Conservation (phyloP, 352 stramenopile species). For the Pythium scleroteichum region DNA sequence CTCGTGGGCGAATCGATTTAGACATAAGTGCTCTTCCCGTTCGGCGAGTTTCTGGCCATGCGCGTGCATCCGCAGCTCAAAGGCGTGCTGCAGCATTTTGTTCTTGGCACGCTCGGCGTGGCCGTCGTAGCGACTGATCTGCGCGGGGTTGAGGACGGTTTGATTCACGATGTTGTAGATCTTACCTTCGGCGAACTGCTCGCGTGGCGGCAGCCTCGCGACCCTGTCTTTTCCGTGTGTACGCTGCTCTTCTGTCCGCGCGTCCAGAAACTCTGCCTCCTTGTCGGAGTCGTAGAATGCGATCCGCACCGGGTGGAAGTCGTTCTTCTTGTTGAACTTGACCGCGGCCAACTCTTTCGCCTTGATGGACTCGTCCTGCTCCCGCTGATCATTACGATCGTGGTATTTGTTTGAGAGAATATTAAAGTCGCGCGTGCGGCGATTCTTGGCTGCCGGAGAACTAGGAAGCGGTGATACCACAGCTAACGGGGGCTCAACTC, state of each 20-base stretch:
- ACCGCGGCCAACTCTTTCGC: slow-evolving; percentile 53
- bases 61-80: slow-evolving; percentile 51
- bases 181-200: slow-evolving; percentile 68
- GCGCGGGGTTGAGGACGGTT: slow-evolving; percentile 47
- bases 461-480: slow-evolving; percentile 2
- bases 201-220: slow-evolving; percentile 47
- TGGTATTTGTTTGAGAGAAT: slow-evolving; percentile 81
- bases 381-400: slow-evolving; percentile 46
- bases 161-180: slow-evolving; percentile 85
- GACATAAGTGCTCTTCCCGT: slow-evolving; percentile 42
- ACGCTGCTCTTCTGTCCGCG: slow-evolving; percentile 41
- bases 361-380: slow-evolving; percentile 33
- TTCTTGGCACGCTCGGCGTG: slow-evolving; percentile 52
- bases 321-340: slow-evolving; percentile 69
- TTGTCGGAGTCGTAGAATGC: slow-evolving; percentile 59
- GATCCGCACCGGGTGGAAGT: slow-evolving; percentile 65
- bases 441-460: slow-evolving; percentile 30
- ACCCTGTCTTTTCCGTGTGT: slow-evolving; percentile 56
- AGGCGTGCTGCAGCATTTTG: slow-evolving; percentile 61
- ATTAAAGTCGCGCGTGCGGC: slow-evolving; percentile 58
- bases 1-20: slow-evolving; percentile 67
- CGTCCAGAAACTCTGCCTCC: slow-evolving; percentile 48
- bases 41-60: slow-evolving; percentile 40
- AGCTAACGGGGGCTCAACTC: background rate
- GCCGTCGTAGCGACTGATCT: slow-evolving; percentile 41